Evolutionary conservation across 2,329 filamentous ascomycete genomes (phyloP), one percentile per base, ranked within the genome.

Genomic region (Penicillium sp.): DNA sequence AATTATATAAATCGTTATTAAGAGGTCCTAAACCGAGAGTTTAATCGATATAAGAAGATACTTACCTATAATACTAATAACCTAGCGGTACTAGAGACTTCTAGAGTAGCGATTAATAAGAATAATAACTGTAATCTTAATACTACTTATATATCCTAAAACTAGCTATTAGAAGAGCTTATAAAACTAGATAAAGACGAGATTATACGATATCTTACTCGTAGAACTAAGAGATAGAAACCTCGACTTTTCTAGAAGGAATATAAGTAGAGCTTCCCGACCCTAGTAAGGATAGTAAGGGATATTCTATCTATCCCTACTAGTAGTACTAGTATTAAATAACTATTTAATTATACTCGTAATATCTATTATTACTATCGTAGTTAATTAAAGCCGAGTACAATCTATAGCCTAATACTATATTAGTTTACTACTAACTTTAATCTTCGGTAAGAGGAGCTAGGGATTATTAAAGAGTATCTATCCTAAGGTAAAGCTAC

Each of bases 31-130:
- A 43, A 25, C n/a, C 12, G 4, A 50, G 38, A 50, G 28, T 35
- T 42, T 41, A 5, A 50, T 36, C 6, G 9, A 42, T 50, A 50
- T 19, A 49, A 37, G 43, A 28, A 44, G 42, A 58, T 31, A 50
- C 47, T 51, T 26, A 43, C 17, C 26, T 41, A 42, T 43, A 49
- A 54, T 35, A 36, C 36, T 35, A 54, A 33, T 40, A 48, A 17
- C 30, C 43, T 40, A 44, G 26, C 26, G 26, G 26, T 30, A 30
- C 28, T 30, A 30, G 9, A 31, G 30, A 31, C 30, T 31, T 31
- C 30, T 31, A 31, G 30, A 31, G 30, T 33, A 33, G 31, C 31
- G 16, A 33, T 33, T 33, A 14, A 33, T 33, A 33, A 33, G 31
- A 33, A 33, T 33, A 33, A 33, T 33, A 33, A 33, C 31, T 33